A percentile compares a stretch with the other conserved stretches of the same genome.
phyloP scores from a whole-genome alignment of 1,284 basidiomycete genomes.

The Flammula alnicola region DNA sequence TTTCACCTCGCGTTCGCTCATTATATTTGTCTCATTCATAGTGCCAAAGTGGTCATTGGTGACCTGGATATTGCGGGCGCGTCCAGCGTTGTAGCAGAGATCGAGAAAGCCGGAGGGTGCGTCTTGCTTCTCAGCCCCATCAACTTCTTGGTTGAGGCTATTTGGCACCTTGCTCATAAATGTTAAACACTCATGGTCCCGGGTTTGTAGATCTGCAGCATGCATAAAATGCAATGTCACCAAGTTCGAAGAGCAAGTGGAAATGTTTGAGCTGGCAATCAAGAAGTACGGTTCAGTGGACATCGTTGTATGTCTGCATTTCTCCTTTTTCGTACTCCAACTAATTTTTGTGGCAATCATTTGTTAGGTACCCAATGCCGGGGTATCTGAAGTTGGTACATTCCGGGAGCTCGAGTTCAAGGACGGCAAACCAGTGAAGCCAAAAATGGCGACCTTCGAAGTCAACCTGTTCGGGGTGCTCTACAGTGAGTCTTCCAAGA shows the following conservation, averaged over 20 bases:
- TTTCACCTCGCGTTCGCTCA: conserved; percentile 3
- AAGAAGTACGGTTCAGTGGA: conserved; percentile 52
- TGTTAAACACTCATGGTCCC: no score
- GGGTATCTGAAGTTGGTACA: conserved; percentile 46
- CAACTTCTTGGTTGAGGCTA: neutral
- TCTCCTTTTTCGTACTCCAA: no score
- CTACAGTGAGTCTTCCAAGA: conserved; percentile 54
- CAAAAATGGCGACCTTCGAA: conserved; percentile 49
- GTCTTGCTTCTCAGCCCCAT: conserved; percentile 13
- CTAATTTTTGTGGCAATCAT: no score
- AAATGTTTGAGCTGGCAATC: conserved; percentile 55
- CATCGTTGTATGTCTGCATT: conserved; percentile 51
- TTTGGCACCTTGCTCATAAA: neutral
- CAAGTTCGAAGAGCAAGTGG: conserved; percentile 57
- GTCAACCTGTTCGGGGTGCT: conserved; percentile 57
- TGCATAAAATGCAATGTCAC: conserved; percentile 55
- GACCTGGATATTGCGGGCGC: conserved; percentile 49
- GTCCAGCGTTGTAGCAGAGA: conserved; percentile 45
- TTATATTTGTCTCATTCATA: conserved; percentile 24
- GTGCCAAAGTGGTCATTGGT: conserved; percentile 61
- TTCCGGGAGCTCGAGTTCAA: conserved; percentile 40
- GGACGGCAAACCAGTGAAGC: conserved; percentile 48
- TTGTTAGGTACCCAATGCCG: conserved; percentile 64
- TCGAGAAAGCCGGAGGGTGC: conserved; percentile 51
- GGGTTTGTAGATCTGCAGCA: conserved; percentile 43